These are phyloP conservation scores for Dendryphion nanum DNA, from an alignment of 2,329 filamentous ascomycete genomes.

Conservation along the genomic window DNA sequence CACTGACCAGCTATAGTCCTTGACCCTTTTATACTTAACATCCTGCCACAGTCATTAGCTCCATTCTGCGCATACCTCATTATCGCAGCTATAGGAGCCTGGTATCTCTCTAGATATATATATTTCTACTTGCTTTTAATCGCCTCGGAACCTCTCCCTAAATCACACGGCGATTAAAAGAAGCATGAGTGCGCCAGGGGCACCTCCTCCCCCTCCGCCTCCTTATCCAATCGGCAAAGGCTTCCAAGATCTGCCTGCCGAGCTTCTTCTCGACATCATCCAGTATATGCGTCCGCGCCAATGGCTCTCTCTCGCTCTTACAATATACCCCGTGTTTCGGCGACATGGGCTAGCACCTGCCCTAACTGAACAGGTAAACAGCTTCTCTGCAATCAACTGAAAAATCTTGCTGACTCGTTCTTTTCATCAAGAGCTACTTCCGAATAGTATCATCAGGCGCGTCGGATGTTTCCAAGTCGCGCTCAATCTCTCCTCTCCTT, in stretches of 20 bases:
- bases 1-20: slow-evolving; percentile 55
- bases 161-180: slow-evolving; percentile 34
- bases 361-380: slow-evolving; percentile 22
- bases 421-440: too few species aligned
- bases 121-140: slow-evolving; percentile 29
- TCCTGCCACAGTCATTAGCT: slow-evolving; percentile 74
- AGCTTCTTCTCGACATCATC: slow-evolving; percentile 48
- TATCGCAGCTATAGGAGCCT: slow-evolving; percentile 56
- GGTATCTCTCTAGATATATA: slow-evolving; percentile 50
- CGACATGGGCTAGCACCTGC: slow-evolving; percentile 33
- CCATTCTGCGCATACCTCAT: slow-evolving; percentile 70
- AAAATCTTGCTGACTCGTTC: too few species aligned
- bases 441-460: too few species aligned
- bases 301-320: slow-evolving; percentile 48
- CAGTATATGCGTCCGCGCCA: slow-evolving; percentile 39
- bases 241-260: slow-evolving; percentile 45
- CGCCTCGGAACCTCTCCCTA: slow-evolving; percentile 17
- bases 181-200: slow-evolving; percentile 23
- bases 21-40: slow-evolving; percentile 78
- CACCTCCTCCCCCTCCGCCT: slow-evolving; percentile 14
- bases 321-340: slow-evolving; percentile 45
- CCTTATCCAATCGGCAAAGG: slow-evolving; percentile 11
- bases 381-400: slow-evolving; percentile 22
- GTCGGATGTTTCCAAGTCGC: slow-evolving; percentile 17
- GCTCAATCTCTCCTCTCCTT: slow-evolving; percentile 5